Percentiles rank a stretch among this genome's conserved stretches.
phyloP scores from a whole-genome alignment of 164 flowering plant genomes.

The Vitis cinerea region DNA sequence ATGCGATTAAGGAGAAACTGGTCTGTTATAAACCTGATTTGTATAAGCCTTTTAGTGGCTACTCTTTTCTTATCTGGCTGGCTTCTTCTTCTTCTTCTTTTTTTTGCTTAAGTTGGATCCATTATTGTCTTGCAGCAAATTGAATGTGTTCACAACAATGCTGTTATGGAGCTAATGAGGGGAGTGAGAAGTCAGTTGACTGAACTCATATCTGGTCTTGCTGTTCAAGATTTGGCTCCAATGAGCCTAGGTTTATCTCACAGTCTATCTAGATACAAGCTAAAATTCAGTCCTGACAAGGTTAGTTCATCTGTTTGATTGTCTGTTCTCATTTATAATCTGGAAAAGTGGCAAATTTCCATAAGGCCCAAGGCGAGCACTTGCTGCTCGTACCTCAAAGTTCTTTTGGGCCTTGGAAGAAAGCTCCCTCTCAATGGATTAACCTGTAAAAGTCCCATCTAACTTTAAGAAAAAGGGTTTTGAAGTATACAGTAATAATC shows the following conservation, averaged over 20 bases:
- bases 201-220: conserved; percentile 86
- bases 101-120: neutral
- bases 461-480: no score
- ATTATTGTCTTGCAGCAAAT: conserved; percentile 46
- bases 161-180: conserved; percentile 95
- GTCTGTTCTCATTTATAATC: neutral
- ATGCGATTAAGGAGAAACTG: conserved; percentile 82
- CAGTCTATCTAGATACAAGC: conserved; percentile 88
- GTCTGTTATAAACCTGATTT: conserved; percentile 26
- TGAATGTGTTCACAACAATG: conserved; percentile 74
- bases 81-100: neutral
- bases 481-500: no score
- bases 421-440: no score
- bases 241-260: conserved; percentile 97
- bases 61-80: no score
- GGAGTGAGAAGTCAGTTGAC: conserved; percentile 83
- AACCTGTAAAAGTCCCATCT: no score
- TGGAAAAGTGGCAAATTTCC: neutral
- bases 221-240: conserved; percentile 82
- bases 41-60: neutral
- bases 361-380: no score
- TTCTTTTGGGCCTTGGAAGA: no score
- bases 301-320: conserved; percentile 26
- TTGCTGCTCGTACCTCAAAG: no score
- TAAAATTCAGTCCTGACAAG: conserved; percentile 97